Conservation (phyloP, 169 alveolate species). For the Plasmodium reichenowi region DNA sequence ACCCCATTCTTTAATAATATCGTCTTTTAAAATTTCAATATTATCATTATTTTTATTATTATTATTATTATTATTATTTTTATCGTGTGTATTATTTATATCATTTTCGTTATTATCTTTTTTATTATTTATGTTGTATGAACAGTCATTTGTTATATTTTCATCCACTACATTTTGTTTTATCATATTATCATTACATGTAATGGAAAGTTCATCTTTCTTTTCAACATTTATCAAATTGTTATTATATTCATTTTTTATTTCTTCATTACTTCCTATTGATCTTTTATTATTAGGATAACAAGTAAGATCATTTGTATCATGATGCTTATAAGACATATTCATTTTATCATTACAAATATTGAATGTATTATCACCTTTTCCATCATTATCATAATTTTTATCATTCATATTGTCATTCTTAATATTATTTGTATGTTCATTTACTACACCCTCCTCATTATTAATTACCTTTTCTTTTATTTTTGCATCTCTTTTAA, state of each 20-base stretch:
- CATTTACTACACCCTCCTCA: not conserved
- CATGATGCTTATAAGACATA: not conserved
- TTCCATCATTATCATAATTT: not conserved
- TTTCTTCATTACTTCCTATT: too few relatives aligned
- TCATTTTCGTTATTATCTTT: too few relatives aligned
- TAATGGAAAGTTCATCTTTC: too few relatives aligned
- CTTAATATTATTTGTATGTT: not conserved
- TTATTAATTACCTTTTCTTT: not conserved
- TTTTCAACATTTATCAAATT: too few relatives aligned
- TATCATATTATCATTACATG: too few relatives aligned
- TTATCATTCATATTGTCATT: not conserved
- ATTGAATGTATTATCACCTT: not conserved
- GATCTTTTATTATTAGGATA: too few relatives aligned
- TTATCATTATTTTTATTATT: not conserved
- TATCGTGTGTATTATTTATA: too few relatives aligned
- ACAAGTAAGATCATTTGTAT: not conserved
- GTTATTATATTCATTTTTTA: too few relatives aligned
- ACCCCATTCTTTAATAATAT: conserved; percentile 67
- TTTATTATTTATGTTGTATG: too few relatives aligned
- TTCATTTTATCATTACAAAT: not conserved
- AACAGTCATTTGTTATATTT: too few relatives aligned
- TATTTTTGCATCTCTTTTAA: not conserved
- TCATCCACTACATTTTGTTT: too few relatives aligned
- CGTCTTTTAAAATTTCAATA: conserved; percentile 20
- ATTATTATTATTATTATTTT: too few relatives aligned